Evolutionary conservation across 352 stramenopile species (phyloP), one percentile per base, ranked within the genome.

Genomic region (Sclerospora graminicola): DNA sequence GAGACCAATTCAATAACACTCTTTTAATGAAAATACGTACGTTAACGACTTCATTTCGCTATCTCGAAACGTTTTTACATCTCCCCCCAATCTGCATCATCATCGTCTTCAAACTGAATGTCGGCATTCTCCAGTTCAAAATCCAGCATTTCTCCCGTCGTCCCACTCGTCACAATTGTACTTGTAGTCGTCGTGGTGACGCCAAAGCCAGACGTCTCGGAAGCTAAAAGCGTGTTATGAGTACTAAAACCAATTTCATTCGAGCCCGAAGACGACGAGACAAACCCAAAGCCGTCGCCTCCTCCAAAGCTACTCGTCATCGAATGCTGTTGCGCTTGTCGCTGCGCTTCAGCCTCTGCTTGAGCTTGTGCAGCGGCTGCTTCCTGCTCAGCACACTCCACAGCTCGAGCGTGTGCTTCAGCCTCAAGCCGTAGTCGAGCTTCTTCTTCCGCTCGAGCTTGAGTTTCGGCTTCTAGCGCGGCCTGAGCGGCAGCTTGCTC

Each of bases 51-150:
- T 26, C 21, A 26, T 26, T 3, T 26, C 21, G 6, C 21, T 26
- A 26, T 6, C 21, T 26, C 21, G 21, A 26, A 3, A 26, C 21
- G 6, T 26, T n/a, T n/a, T n/a, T 77, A 89, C 78, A 89, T 89
- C 45, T 89, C 78, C 16, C 78, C 78, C 78, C 78, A 89, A 48
- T 89, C 78, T 26, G 70, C 72, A 34, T 89, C 77, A 41, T 89
- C 77, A 26, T 89, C 75, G 38, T 89, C 77, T 33, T 86, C 73
- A 48, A 86, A 86, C 30, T 82, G 58, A 30, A 86, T 65, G 36
- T 85, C 73, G n/a, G 76, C 69, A 48, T 77, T 84, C 20, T 77
- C 67, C 34, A 85, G 31, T 43, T 86, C 74, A 54, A 87, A 89
- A 54, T 89, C 78, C 27, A 89, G 49, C 46, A 86, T 36, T n/a